These are phyloP conservation scores for Mediolabrus comicus DNA, from an alignment of 108 stramenopile species.

Conservation along the genomic window DNA sequence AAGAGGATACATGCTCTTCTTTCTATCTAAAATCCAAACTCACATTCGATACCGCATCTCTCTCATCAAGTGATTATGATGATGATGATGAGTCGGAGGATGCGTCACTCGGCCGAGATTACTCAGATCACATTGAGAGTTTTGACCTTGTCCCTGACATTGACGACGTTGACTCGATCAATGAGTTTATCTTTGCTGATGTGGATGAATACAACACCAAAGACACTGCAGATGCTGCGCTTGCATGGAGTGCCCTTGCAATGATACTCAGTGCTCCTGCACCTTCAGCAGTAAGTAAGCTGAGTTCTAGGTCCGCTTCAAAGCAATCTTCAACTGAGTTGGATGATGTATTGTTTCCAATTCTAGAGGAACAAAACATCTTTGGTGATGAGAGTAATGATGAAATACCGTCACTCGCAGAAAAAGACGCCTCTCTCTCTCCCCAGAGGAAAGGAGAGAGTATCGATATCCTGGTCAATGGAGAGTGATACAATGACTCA, in stretches of 20 bases:
- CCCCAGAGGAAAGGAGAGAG: background rate
- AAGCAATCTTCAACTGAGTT: background rate
- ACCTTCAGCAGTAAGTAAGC: background rate
- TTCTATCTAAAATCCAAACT: too few relatives aligned
- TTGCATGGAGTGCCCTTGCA: conserved; percentile 3
- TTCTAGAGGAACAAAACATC: background rate
- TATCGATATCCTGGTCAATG: too few relatives aligned
- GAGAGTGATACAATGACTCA: background rate
- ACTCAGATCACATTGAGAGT: background rate
- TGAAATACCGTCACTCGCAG: conserved; percentile 3
- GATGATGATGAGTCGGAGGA: background rate
- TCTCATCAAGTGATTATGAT: too few relatives aligned
- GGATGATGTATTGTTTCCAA: background rate
- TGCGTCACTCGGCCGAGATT: background rate
- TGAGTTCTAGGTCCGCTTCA: background rate
- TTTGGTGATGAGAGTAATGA: background rate
- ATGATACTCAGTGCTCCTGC: conserved; percentile 1
- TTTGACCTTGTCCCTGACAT: background rate
- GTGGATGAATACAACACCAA: background rate
- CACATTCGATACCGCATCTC: background rate
- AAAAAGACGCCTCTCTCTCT: background rate
- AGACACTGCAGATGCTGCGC: background rate
- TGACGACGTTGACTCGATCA: background rate
- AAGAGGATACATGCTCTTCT: too few relatives aligned
- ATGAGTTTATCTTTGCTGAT: background rate